Conservation (phyloP, 2,329 filamentous ascomycete species). For the Aureobasidium sp. region DNA sequence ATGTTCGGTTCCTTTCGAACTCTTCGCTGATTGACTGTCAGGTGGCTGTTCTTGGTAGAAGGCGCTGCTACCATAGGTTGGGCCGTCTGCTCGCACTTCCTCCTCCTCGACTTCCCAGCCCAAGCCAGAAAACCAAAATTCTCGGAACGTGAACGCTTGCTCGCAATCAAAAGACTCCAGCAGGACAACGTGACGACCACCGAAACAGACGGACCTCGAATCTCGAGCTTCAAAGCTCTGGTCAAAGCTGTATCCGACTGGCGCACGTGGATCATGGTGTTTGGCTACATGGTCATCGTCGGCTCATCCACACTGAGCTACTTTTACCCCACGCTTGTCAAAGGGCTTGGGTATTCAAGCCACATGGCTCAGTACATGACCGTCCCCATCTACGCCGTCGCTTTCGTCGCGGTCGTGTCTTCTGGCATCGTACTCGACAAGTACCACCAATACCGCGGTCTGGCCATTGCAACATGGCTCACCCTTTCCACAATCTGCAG, state of each 20-base stretch:
- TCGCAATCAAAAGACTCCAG: constrained; percentile 17
- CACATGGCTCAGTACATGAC: constrained; percentile 45
- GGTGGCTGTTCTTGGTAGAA: constrained; percentile 39
- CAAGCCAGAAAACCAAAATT: constrained; percentile 22
- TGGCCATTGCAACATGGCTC: constrained; percentile 46
- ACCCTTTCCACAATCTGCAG: constrained; percentile 33
- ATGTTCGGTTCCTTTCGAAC: no score
- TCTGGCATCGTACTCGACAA: constrained; percentile 45
- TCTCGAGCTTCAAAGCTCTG: constrained; percentile 34
- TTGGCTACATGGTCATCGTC: constrained; percentile 45
- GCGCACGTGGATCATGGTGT: constrained; percentile 43
- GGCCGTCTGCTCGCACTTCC: constrained; percentile 21
- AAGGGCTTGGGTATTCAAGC: constrained; percentile 44
- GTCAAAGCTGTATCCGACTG: constrained; percentile 37
- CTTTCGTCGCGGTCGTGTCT: constrained; percentile 44
- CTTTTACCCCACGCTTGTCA: constrained; percentile 49
- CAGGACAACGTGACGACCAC: constrained; percentile 34
- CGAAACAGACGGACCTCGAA: constrained; percentile 28
- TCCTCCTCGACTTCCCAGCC: constrained; percentile 54
- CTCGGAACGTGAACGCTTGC: constrained; percentile 19
- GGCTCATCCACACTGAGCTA: constrained; percentile 48
- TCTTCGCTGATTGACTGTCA: neutral
- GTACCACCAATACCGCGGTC: constrained; percentile 39
- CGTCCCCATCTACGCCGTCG: constrained; percentile 48
- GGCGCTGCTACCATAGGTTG: constrained; percentile 32